Evolutionary conservation across 306 rosid species (phyloP).

Genomic region (Cucumis melo): DNA sequence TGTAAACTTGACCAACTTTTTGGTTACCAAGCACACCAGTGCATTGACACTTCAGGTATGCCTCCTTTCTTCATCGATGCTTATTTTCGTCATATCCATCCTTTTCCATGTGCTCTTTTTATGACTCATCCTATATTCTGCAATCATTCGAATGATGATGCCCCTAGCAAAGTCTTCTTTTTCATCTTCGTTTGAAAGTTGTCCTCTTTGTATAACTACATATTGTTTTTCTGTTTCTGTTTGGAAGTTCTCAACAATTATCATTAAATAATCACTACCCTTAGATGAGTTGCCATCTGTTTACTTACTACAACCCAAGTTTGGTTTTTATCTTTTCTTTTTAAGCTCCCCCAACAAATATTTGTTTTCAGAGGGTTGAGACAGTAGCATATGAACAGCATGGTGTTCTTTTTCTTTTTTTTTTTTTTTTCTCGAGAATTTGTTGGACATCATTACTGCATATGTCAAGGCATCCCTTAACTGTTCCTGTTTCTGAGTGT

Average conservation of each 20-base stretch:
- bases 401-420: neutral
- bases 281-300: neutral
- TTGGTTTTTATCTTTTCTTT: neutral
- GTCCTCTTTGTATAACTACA: neutral
- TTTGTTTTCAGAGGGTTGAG: neutral
- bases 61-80: constrained; percentile 10
- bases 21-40: constrained; percentile 98
- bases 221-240: neutral
- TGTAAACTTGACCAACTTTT: constrained; percentile 90
- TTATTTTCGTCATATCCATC: neutral
- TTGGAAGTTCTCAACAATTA: neutral
- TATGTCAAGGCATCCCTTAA: neutral
- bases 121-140: neutral
- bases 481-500: neutral
- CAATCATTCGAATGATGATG: neutral
- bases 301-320: neutral
- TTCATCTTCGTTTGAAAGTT: neutral
- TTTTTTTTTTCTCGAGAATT: neutral
- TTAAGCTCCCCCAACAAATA: neutral
- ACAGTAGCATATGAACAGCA: neutral
- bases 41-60: constrained; percentile 98
- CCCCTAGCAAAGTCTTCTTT: neutral
- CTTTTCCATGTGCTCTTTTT: neutral
- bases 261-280: neutral
- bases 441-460: neutral